Conservation (phyloP, 768 basidiomycete genomes). For the Tremella fuciformis region DNA sequence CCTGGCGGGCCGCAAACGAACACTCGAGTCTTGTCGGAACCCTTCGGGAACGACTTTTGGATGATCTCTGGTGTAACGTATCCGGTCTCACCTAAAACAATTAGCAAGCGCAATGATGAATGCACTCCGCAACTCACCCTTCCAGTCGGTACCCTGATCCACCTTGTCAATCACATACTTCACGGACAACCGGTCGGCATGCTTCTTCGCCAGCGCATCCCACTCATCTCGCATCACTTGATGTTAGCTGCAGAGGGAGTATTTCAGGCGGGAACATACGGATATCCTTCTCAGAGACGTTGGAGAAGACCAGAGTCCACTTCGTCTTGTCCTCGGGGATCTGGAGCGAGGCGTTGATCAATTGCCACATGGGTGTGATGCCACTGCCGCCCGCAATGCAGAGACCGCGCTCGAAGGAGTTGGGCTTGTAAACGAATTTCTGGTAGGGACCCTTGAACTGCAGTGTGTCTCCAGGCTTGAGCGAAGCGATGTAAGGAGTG, state of each 20-base stretch:
- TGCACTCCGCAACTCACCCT: conserved; percentile 41
- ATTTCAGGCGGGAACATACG: conserved; percentile 51
- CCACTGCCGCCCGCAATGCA: conserved; percentile 92
- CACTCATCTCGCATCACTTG: conserved; percentile 51
- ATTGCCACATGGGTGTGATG: conserved; percentile 59
- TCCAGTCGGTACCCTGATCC: conserved; percentile 60
- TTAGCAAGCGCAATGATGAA: too few relatives aligned
- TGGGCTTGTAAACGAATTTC: conserved; percentile 79
- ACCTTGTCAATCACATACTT: conserved; percentile 85
- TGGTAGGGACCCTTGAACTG: conserved; percentile 84
- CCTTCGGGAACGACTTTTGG: conserved; percentile 64
- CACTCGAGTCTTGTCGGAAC: conserved; percentile 78
- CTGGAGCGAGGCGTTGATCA: conserved; percentile 67
- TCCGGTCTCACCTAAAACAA: conserved; percentile 61
- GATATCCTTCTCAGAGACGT: conserved; percentile 85
- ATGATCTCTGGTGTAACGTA: conserved; percentile 72
- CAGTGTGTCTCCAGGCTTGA: conserved; percentile 78
- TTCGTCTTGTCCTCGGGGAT: conserved; percentile 84
- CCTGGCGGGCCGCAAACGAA: conserved; percentile 84
- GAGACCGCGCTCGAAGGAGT: conserved; percentile 66
- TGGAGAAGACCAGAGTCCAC: conserved; percentile 87
- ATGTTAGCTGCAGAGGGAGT: conserved; percentile 1
- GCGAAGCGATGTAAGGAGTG: conserved; percentile 72
- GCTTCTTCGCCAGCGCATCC: conserved; percentile 53
- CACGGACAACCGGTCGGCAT: conserved; percentile 63